These are phyloP conservation scores for Aspergillus awamori DNA, from an alignment of 2,329 filamentous ascomycete genomes.

Conservation along the genomic window DNA sequence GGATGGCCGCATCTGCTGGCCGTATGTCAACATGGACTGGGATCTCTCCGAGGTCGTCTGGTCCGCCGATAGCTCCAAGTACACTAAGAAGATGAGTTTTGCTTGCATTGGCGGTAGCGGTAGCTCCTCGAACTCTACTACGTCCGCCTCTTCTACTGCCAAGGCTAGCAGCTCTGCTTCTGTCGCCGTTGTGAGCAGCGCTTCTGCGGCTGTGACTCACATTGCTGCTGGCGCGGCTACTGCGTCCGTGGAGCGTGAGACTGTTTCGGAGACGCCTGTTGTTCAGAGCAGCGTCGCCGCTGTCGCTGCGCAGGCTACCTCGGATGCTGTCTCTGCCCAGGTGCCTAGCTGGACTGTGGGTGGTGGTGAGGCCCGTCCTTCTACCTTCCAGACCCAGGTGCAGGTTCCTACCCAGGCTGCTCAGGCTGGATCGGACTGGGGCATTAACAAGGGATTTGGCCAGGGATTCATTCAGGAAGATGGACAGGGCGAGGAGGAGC, in stretches of 20 bases:
- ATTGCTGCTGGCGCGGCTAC: neutral
- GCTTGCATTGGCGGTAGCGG: slow-evolving; percentile 28
- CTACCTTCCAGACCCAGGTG: neutral
- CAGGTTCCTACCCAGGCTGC: neutral
- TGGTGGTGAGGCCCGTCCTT: neutral
- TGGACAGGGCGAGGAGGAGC: neutral
- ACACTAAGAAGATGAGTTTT: slow-evolving; percentile 29
- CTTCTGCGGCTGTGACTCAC: neutral
- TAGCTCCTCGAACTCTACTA: neutral
- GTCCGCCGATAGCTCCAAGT: slow-evolving; percentile 12
- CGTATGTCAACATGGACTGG: slow-evolving; percentile 47
- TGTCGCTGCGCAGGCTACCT: neutral
- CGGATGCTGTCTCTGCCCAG: neutral
- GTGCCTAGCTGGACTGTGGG: neutral
- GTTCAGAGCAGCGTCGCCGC: neutral
- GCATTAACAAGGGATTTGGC: neutral
- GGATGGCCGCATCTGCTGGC: slow-evolving; percentile 61
- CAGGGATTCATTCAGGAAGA: neutral
- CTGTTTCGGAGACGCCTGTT: neutral
- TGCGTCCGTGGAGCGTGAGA: neutral
- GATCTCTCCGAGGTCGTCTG: slow-evolving; percentile 41
- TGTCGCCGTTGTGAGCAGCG: neutral
- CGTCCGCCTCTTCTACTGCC: neutral
- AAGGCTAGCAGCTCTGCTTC: neutral
- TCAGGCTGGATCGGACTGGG: neutral